Conservation (phyloP, 352 stramenopile genomes). For the Hyphochytrium catenoides region DNA sequence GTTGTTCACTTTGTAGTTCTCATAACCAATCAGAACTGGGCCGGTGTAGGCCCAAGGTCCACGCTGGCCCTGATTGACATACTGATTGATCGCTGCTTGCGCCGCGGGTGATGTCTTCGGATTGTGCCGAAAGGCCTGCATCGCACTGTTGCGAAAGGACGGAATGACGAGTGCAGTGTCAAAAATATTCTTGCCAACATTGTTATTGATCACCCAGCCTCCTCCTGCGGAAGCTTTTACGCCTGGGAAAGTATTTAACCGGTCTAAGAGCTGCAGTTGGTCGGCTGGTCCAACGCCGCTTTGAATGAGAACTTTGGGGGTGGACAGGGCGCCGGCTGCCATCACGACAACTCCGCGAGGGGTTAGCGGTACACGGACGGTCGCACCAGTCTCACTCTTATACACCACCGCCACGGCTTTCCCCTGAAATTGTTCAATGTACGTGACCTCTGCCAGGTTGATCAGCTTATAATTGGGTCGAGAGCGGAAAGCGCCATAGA, state of each 20-base stretch:
- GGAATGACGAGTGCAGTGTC: slow-evolving; percentile 22
- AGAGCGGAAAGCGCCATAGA: slow-evolving; percentile 18
- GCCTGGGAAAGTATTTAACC: slow-evolving; percentile 18
- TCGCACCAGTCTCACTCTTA: slow-evolving; percentile 8
- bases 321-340: slow-evolving; percentile 26
- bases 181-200: slow-evolving; percentile 29
- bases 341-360: slow-evolving; percentile 34
- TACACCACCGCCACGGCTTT: slow-evolving; percentile 22
- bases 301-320: slow-evolving; percentile 51
- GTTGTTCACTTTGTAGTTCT: slow-evolving; percentile 24
- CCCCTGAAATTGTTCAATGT: slow-evolving; percentile 19
- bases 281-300: slow-evolving; percentile 34
- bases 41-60: slow-evolving; percentile 19
- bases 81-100: slow-evolving; percentile 26
- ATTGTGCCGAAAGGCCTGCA: slow-evolving; percentile 22
- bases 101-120: slow-evolving; percentile 9
- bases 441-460: slow-evolving; percentile 19
- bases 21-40: slow-evolving; percentile 26
- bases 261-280: slow-evolving; percentile 20
- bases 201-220: slow-evolving; percentile 19
- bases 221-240: slow-evolving; percentile 9
- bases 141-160: slow-evolving; percentile 23
- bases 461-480: slow-evolving; percentile 26
- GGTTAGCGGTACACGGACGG: slow-evolving; percentile 15
- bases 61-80: slow-evolving; percentile 16